Percentiles rank a stretch among this genome's conserved stretches.
phyloP scores from a whole-genome alignment of 2,329 filamentous ascomycete species.

The Clonostachys rosea region DNA sequence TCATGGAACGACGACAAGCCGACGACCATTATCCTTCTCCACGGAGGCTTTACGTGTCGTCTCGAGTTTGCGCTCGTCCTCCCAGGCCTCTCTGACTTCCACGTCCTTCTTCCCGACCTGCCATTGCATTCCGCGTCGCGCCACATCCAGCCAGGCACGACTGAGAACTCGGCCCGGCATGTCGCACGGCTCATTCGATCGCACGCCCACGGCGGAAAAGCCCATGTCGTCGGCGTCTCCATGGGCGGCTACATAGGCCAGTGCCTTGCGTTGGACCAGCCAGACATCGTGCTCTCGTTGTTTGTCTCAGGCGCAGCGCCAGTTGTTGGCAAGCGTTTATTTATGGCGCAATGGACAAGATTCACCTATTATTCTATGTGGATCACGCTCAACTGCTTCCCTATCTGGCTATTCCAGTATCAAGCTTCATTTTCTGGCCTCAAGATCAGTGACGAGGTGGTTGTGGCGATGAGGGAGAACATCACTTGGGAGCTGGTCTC shows the following conservation, averaged over 20 bases:
- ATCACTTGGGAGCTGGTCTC: conserved; percentile 14
- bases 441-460: conserved; percentile 16
- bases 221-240: conserved; percentile 33
- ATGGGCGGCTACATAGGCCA: conserved; percentile 29
- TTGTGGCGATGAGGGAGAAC: conserved; percentile 26
- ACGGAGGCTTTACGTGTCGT: conserved; percentile 22
- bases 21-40: conserved; percentile 21
- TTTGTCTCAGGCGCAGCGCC: conserved; percentile 26
- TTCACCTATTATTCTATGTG: conserved; percentile 16
- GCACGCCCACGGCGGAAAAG: conserved; percentile 24
- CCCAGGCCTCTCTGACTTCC: conserved; percentile 25
- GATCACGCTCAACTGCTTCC: conserved; percentile 16
- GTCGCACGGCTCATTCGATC: conserved; percentile 26
- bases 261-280: conserved; percentile 22
- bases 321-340: conserved; percentile 13
- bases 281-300: conserved; percentile 23
- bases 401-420: conserved; percentile 15
- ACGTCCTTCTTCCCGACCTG: conserved; percentile 31
- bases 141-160: conserved; percentile 20
- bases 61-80: conserved; percentile 25
- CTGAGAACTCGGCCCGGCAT: conserved; percentile 18
- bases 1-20: conserved; percentile 18
- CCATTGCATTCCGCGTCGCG: conserved; percentile 29
- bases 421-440: conserved; percentile 17
- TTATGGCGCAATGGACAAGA: conserved; percentile 15